Evolutionary conservation across 1,284 basidiomycete species (phyloP).

Genomic region (Pisolithus thermaeus): DNA sequence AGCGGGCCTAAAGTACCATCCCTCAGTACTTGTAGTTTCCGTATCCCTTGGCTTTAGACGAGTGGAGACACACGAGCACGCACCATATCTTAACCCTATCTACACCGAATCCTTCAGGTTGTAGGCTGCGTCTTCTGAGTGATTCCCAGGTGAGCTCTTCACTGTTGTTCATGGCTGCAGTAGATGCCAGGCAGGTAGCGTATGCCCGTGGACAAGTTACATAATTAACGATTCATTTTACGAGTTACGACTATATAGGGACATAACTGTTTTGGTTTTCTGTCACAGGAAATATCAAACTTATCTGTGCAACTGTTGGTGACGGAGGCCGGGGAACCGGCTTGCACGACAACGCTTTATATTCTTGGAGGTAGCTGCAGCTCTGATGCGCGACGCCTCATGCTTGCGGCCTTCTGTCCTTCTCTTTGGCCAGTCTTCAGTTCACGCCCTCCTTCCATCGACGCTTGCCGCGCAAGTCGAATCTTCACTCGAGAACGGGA

Average conservation of each 20-base stretch:
- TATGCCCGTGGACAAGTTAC: too few species aligned
- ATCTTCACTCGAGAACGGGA: constrained; percentile 57
- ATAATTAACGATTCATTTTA: too few species aligned
- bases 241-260: too few species aligned
- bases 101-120: constrained; percentile 57
- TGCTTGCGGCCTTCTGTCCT: constrained; percentile 62
- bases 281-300: too few species aligned
- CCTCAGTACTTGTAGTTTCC: constrained; percentile 5
- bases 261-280: too few species aligned
- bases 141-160: constrained; percentile 42
- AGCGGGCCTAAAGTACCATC: constrained; percentile 18
- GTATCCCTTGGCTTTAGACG: neutral
- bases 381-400: constrained; percentile 24
- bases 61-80: constrained; percentile 23
- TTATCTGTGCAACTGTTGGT: too few species aligned
- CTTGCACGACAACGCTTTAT: too few species aligned
- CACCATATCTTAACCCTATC: constrained; percentile 56
- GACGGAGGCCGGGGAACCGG: too few species aligned
- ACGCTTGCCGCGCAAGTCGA: constrained; percentile 72
- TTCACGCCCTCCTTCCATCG: constrained; percentile 66
- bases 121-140: constrained; percentile 45
- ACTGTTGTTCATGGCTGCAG: constrained; percentile 18
- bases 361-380: neutral
- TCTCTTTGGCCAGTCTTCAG: constrained; percentile 53
- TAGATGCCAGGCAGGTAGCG: neutral